Evolutionary conservation across 2,329 filamentous ascomycete species (phyloP), one percentile per base, ranked within the genome.

Genomic region (Corinectria fuckeliana): DNA sequence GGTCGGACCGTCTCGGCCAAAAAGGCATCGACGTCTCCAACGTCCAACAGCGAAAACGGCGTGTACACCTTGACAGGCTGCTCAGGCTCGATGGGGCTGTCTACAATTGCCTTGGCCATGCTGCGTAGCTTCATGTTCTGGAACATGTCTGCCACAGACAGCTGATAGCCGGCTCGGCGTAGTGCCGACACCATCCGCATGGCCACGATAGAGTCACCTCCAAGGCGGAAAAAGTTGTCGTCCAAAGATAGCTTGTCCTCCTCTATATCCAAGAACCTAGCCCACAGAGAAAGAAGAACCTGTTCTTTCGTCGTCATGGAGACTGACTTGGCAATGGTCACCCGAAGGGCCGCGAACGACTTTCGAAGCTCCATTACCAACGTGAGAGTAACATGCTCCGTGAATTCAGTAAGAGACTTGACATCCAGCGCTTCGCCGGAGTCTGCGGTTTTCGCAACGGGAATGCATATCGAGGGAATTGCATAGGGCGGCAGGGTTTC

Each of bases 191-290:
- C 69, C 57, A 71, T 67, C 11, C 67, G 62, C 69, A 71, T 71
- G 1, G 69, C 69, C 2, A 70, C 63, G 11, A 62, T 69, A 1
- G 66, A 70, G 50, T 71, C 69, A 1, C 69, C 69, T 1, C 69
- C 69, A 14, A 71, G 65, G 1, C 68, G 68, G 64, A 71, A 71
- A 51, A 71, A 71, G 39, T 71, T 71, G 25, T 71, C 69, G n/a
- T 71, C 68, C 1, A 70, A 56, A 0, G 66, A 65, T 6, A 70
- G 18, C 50, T 69, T 68, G 18, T 63, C 62, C 5, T 68, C 65
- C 5, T 69, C 63, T 4, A 68, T 30, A 0, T 48, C 41, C 1
- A 70, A 48, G 41, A 69, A 70, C 25, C 60, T 67, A 8, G 66
- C 51, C 68, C 68, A 70, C 2, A 66, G 42, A 1, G 58, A 49